Percentiles rank a stretch among this genome's conserved stretches.
Conservation (phyloP, 2,329 filamentous ascomycete genomes). For the Rhynchosporium secalis region DNA sequence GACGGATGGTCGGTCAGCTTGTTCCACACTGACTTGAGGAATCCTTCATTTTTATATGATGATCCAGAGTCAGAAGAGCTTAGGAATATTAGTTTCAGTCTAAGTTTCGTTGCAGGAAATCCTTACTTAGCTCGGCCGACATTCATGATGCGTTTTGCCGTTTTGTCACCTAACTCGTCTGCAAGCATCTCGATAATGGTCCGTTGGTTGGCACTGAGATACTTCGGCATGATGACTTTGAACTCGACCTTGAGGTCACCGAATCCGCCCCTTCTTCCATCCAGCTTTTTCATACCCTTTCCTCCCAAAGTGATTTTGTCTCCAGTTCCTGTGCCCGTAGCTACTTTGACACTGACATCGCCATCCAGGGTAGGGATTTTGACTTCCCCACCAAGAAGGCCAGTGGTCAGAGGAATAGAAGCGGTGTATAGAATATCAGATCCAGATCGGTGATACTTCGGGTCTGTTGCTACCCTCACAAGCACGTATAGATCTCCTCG, state of each 20-base stretch:
- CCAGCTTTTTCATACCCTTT: constrained; percentile 90
- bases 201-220: constrained; percentile 84
- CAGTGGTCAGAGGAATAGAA: constrained; percentile 87
- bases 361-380: constrained; percentile 87
- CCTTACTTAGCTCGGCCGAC: constrained; percentile 58
- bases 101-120: constrained; percentile 19
- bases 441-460: constrained; percentile 83
- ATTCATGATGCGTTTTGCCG: constrained; percentile 90
- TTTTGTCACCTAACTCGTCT: constrained; percentile 92
- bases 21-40: constrained; percentile 92
- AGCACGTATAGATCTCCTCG: constrained; percentile 90
- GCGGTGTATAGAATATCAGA: constrained; percentile 93
- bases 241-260: constrained; percentile 94
- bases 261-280: constrained; percentile 63
- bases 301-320: constrained; percentile 86
- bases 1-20: constrained; percentile 72
- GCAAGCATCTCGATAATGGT: constrained; percentile 94
- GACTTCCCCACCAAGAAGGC: constrained; percentile 86
- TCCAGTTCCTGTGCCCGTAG: constrained; percentile 87
- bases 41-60: constrained; percentile 68
- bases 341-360: constrained; percentile 85
- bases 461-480: constrained; percentile 84
- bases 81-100: constrained; percentile 6
- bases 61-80: constrained; percentile 21
- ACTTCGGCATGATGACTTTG: constrained; percentile 93